phyloP scores from a whole-genome alignment of 1,284 basidiomycete genomes.

The Takashimella tepidaria region DNA sequence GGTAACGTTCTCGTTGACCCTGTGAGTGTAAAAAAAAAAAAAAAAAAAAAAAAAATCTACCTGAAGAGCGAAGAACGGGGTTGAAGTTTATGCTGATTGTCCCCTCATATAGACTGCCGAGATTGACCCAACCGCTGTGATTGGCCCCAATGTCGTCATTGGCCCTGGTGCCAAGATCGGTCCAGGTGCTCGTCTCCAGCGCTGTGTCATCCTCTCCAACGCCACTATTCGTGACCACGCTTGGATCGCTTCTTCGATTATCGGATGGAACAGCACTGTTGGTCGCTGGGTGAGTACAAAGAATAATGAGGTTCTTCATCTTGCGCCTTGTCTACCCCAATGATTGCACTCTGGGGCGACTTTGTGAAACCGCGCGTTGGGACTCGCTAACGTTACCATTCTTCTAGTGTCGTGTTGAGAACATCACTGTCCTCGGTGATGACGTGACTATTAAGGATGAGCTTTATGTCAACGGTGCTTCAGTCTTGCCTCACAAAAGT shows the following conservation, averaged over 20 bases:
- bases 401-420: conserved; percentile 49
- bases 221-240: conserved; percentile 52
- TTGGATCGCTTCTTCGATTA: conserved; percentile 53
- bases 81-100: conserved; percentile 4
- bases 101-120: conserved; percentile 49
- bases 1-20: conserved; percentile 52
- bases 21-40: too few species aligned
- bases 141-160: conserved; percentile 55
- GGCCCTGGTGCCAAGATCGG: conserved; percentile 53
- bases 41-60: too few species aligned
- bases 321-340: not conserved
- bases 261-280: conserved; percentile 54
- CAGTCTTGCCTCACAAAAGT: conserved; percentile 53
- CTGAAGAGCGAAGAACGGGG: too few species aligned
- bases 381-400: conserved; percentile 3
- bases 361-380: too few species aligned
- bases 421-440: conserved; percentile 53
- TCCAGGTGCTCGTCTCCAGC: conserved; percentile 52
- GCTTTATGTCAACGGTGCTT: conserved; percentile 52
- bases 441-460: conserved; percentile 55
- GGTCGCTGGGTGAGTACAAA: conserved; percentile 49
- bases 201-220: conserved; percentile 53
- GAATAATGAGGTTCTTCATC: not conserved
- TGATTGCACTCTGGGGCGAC: too few species aligned
- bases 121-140: conserved; percentile 51